Evolutionary conservation across 2,329 filamentous ascomycete genomes (phyloP).

Genomic region (Mycosphaerella sp.): DNA sequence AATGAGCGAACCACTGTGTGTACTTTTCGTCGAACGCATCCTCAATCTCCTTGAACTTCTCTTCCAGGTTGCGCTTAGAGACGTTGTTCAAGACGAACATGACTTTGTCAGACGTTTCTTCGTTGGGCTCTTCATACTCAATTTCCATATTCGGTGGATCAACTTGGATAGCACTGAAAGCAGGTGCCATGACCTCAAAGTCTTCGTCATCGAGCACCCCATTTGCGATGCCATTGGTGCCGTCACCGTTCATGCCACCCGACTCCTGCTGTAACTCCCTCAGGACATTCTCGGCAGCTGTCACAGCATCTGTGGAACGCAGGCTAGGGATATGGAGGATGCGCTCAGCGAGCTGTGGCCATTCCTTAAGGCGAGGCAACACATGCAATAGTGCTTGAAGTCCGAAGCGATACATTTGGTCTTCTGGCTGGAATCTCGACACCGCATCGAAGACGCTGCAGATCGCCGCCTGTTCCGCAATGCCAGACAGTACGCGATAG

Average conservation of each 20-base stretch:
- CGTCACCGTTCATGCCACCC: slow-evolving; percentile 28
- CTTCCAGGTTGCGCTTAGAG: slow-evolving; percentile 77
- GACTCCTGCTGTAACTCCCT: slow-evolving; percentile 29
- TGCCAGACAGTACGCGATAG: slow-evolving; percentile 80
- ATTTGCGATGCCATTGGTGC: slow-evolving; percentile 56
- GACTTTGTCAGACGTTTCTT: slow-evolving; percentile 84
- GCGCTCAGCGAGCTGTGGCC: slow-evolving; percentile 89
- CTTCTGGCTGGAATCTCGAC: slow-evolving; percentile 71
- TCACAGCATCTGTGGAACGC: slow-evolving; percentile 62
- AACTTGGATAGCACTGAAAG: slow-evolving; percentile 72
- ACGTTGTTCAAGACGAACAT: slow-evolving; percentile 96
- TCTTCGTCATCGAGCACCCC: slow-evolving; percentile 61
- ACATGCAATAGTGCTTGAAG: slow-evolving; percentile 90
- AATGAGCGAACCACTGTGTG: slow-evolving; percentile 93
- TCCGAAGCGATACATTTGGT: slow-evolving; percentile 97
- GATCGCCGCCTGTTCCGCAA: slow-evolving; percentile 88
- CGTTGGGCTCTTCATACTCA: slow-evolving; percentile 73
- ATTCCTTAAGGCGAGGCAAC: slow-evolving; percentile 74
- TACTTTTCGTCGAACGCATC: slow-evolving; percentile 72
- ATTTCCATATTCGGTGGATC: slow-evolving; percentile 60
- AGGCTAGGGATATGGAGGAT: slow-evolving; percentile 76
- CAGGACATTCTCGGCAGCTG: slow-evolving; percentile 28
- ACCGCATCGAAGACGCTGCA: slow-evolving; percentile 98
- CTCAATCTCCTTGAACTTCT: slow-evolving; percentile 75
- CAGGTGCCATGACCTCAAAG: slow-evolving; percentile 57